These are phyloP conservation scores for Epichloe sibirici DNA, from an alignment of 2,329 filamentous ascomycete genomes.

Conservation along the genomic window DNA sequence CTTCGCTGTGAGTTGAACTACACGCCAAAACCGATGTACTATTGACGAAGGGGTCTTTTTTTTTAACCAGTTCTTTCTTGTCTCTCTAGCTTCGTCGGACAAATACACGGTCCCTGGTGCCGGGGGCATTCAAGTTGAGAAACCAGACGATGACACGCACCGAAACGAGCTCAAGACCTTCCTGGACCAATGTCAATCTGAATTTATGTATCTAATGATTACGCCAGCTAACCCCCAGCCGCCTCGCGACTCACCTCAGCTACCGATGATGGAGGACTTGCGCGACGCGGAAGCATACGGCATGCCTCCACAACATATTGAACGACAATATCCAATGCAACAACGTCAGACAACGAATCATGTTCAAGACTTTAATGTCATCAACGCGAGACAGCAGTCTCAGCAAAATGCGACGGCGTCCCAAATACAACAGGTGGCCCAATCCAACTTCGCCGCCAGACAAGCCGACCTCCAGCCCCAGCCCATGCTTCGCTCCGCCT, in stretches of 20 bases:
- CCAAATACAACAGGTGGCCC: slow-evolving; percentile 29
- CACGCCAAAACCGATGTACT: neutral
- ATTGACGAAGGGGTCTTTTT: neutral
- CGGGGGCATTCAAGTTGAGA: slow-evolving; percentile 34
- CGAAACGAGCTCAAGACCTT: slow-evolving; percentile 46
- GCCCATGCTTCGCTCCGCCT: slow-evolving; percentile 41
- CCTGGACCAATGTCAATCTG: slow-evolving; percentile 51
- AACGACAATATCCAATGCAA: slow-evolving; percentile 27
- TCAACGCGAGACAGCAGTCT: slow-evolving; percentile 39
- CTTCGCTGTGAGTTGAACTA: slow-evolving; percentile 32
- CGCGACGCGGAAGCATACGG: slow-evolving; percentile 41
- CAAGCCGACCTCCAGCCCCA: slow-evolving; percentile 29
- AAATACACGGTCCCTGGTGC: slow-evolving; percentile 30
- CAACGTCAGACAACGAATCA: slow-evolving; percentile 41
- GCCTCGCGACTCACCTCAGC: slow-evolving; percentile 48
- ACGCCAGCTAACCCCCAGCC: slow-evolving; percentile 53
- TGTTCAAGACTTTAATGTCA: slow-evolving; percentile 37
- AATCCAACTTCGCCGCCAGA: slow-evolving; percentile 22
- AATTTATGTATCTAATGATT: slow-evolving; percentile 57
- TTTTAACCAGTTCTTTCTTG: neutral
- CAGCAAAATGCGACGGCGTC: slow-evolving; percentile 52
- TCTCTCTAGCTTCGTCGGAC: slow-evolving; percentile 27
- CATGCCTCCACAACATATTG: slow-evolving; percentile 31
- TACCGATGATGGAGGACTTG: slow-evolving; percentile 48
- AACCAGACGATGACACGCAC: slow-evolving; percentile 36